phyloP scores from a whole-genome alignment of 345 rosid genomes.

The Cardamine chenopodiifolia region DNA sequence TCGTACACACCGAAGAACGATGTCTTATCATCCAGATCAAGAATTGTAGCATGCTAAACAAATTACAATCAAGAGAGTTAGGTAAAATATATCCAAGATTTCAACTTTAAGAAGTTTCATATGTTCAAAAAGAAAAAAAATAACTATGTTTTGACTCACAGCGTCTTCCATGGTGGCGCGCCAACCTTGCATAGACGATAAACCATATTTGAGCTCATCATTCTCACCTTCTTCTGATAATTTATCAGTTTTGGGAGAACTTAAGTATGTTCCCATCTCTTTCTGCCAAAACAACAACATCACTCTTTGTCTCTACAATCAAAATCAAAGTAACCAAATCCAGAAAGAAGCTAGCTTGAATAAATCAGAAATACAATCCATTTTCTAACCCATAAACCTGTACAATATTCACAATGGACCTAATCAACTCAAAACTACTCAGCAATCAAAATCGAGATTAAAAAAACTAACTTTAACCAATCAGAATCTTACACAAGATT shows the following conservation, averaged over 20 bases:
- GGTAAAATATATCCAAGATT: neutral
- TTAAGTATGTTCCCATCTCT: slow-evolving; percentile 76
- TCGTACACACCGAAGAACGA: slow-evolving; percentile 89
- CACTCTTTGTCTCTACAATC: neutral
- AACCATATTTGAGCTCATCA: slow-evolving; percentile 61
- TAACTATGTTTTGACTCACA: slow-evolving; percentile 48
- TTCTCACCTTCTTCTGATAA: slow-evolving; percentile 74
- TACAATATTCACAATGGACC: neutral
- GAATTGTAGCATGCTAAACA: slow-evolving; percentile 69
- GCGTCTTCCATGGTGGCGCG: slow-evolving; percentile 91
- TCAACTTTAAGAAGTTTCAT: neutral
- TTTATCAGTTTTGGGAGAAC: slow-evolving; percentile 81
- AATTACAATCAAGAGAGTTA: slow-evolving; percentile 1
- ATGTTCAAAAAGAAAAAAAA: neutral
- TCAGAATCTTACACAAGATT: neutral
- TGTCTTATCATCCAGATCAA: slow-evolving; percentile 61
- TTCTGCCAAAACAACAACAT: slow-evolving; percentile 8
- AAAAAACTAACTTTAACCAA: slow-evolving; percentile 3
- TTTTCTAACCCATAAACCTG: neutral
- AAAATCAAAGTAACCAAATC: neutral
- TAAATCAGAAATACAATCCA: too few relatives aligned
- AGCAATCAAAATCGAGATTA: slow-evolving; percentile 5
- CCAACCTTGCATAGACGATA: slow-evolving; percentile 93
- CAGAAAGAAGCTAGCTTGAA: neutral
- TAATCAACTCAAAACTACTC: slow-evolving; percentile 2